Base-by-base conservation (phyloP, 164 flowering plant genomes). In the Paratinospora sagittata region DNA sequence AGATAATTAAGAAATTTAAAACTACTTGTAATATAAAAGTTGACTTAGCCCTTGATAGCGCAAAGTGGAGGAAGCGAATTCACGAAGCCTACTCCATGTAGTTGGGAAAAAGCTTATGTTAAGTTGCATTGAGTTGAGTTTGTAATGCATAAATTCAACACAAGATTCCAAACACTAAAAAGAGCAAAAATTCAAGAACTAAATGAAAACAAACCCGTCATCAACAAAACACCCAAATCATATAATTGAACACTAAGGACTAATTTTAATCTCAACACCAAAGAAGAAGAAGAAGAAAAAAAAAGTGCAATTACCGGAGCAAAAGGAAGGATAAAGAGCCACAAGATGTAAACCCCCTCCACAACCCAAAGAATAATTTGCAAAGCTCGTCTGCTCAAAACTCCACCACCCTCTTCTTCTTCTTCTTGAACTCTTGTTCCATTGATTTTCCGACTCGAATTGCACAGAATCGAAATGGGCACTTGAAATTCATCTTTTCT, bases 311-410 rank as follows among this genome's bases (percentile, higher is more conserved):
- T 2, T 74, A 94, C 99, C 62, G 97, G 99, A 26, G 97, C 97
- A 83, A 83, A 95, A 66, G 97, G 99, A 67, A 91, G 94, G 39
- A 95, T 74, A 78, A 95, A 92, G 67, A 92, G 97, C 97, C 97
- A 91, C 57, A 86, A 61, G 13, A 95, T 78, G 79, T 95, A 95
- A 34, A 87, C 82, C 7, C 81, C 94, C 77, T 92, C 97, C 6
- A 86, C 78, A 14, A 65, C 68, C 99, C 97, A 95, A 65, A 95
- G 78, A 0, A 69, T 10, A 2, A 80, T 13, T 72, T 85, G 91
- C 55, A 83, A 60, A 33, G 72, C 69, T 67, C 76, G 65, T 69
- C 81, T 67, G 1, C 30, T 27, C 45, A 16, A 6, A 27, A 57
- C 27, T 41, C 34, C 58, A 21, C 66, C 87, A 39, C 78, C 78